Evolutionary conservation across 352 stramenopile species (phyloP).

Genomic region (Phytopythium delawarense): DNA sequence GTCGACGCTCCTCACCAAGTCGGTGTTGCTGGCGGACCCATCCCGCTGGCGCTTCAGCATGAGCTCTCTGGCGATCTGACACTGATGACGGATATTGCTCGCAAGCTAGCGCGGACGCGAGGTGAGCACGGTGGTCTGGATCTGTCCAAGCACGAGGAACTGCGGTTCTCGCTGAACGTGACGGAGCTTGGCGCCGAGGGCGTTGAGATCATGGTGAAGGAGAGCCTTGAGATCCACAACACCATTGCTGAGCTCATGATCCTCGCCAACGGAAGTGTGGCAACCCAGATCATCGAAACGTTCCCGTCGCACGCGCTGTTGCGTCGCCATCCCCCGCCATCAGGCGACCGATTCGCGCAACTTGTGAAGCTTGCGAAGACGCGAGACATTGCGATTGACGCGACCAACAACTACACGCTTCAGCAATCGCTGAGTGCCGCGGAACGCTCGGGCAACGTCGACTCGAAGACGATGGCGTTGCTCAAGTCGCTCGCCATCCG

Average conservation of each 20-base stretch:
- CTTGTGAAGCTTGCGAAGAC: constrained; percentile 69
- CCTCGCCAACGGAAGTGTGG: constrained; percentile 88
- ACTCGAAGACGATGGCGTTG: constrained; percentile 82
- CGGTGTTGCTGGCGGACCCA: constrained; percentile 66
- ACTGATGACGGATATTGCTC: constrained; percentile 63
- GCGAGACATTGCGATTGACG: constrained; percentile 69
- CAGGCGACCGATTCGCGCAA: constrained; percentile 68
- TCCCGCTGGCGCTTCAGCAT: constrained; percentile 47
- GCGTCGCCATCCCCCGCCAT: constrained; percentile 79
- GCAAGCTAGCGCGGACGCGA: constrained; percentile 47
- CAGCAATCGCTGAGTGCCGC: constrained; percentile 66
- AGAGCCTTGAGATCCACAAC: constrained; percentile 91
- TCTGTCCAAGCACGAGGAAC: constrained; percentile 77
- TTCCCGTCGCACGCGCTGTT: constrained; percentile 87
- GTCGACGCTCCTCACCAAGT: constrained; percentile 11
- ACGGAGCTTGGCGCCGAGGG: constrained; percentile 64
- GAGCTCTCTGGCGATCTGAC: constrained; percentile 50
- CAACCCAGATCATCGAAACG: constrained; percentile 68
- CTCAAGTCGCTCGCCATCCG: constrained; percentile 92
- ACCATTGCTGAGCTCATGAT: constrained; percentile 95
- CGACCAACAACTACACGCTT: constrained; percentile 77
- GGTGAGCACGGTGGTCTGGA: constrained; percentile 70
- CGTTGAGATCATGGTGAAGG: constrained; percentile 86
- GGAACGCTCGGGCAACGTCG: constrained; percentile 52
- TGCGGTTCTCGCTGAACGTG: constrained; percentile 83